Evolutionary conservation across 139 green algal species (phyloP).

Genomic region (Coelastrella sp.): DNA sequence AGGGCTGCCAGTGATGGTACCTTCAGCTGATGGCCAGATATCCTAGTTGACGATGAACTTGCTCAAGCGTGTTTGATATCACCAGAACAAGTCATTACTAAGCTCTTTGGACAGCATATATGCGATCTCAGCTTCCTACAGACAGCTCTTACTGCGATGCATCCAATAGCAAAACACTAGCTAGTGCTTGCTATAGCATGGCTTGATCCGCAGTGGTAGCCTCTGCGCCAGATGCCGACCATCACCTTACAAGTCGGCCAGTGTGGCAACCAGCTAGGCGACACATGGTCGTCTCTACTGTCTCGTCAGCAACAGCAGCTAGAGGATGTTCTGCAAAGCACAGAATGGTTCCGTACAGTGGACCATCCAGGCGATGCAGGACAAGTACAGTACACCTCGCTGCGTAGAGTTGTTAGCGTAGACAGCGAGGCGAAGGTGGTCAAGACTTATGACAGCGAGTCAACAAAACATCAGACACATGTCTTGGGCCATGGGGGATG

Average conservation of each 20-base stretch:
- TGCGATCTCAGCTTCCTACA: too few species aligned
- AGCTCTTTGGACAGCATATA: too few species aligned
- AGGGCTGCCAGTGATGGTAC: too few species aligned
- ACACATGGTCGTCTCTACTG: neutral
- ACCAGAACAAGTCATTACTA: too few species aligned
- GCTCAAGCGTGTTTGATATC: too few species aligned
- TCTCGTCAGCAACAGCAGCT: slow-evolving; percentile 6
- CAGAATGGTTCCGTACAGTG: slow-evolving; percentile 24
- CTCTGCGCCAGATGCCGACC: slow-evolving; percentile 31
- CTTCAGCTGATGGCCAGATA: too few species aligned
- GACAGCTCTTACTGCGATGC: too few species aligned
- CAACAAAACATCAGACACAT: neutral
- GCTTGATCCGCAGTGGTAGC: too few species aligned
- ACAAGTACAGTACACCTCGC: neutral
- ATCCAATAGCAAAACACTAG: too few species aligned
- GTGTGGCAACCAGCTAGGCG: slow-evolving; percentile 25
- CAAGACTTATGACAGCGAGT: too few species aligned
- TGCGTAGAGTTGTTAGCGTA: neutral
- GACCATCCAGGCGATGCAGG: neutral
- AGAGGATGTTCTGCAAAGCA: neutral
- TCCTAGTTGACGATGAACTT: too few species aligned
- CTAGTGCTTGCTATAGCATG: too few species aligned
- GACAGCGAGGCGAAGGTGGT: neutral
- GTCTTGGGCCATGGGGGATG: slow-evolving; percentile 23
- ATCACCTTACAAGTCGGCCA: slow-evolving; percentile 26